Percentiles rank a stretch among this genome's conserved stretches.
Evolutionary conservation across 179 eudicot genomes (phyloP).

Genomic region (Beta corolliflora): DNA sequence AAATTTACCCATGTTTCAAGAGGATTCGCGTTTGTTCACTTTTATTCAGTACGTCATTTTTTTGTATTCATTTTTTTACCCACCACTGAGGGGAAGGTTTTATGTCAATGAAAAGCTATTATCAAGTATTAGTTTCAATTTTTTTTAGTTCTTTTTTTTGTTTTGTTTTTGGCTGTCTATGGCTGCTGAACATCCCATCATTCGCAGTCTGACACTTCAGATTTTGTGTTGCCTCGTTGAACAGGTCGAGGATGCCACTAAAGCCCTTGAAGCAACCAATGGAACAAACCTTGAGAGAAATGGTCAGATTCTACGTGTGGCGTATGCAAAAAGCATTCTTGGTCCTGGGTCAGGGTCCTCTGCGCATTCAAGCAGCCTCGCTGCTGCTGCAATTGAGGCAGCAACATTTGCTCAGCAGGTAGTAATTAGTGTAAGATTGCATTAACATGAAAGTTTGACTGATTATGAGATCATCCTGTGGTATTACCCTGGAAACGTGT

Average conservation of each 20-base stretch:
- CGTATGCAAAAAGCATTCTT: constrained; percentile 93
- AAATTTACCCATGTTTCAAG: constrained; percentile 96
- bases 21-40: constrained; percentile 96
- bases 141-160: background rate
- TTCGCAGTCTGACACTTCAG: background rate
- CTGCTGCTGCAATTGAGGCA: constrained; percentile 99
- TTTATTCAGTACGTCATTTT: constrained; percentile 67
- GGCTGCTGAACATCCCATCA: constrained; percentile 16
- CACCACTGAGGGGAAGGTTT: background rate
- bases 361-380: constrained; percentile 85
- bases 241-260: constrained; percentile 95
- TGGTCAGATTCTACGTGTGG: constrained; percentile 94
- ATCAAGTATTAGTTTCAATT: background rate
- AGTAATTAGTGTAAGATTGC: background rate
- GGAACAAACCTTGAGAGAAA: constrained; percentile 90
- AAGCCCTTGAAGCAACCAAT: constrained; percentile 89
- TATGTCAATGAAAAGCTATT: background rate
- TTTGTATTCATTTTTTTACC: background rate
- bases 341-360: constrained; percentile 83
- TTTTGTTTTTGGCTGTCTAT: background rate
- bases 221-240: background rate
- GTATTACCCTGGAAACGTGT: background rate
- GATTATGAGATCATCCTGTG: background rate
- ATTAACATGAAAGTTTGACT: background rate
- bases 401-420: constrained; percentile 99